A percentile compares a stretch with the other conserved stretches of the same genome.
Conservation (phyloP, 169 alveolate species). For the Cryptosporidium xiaoi region DNA sequence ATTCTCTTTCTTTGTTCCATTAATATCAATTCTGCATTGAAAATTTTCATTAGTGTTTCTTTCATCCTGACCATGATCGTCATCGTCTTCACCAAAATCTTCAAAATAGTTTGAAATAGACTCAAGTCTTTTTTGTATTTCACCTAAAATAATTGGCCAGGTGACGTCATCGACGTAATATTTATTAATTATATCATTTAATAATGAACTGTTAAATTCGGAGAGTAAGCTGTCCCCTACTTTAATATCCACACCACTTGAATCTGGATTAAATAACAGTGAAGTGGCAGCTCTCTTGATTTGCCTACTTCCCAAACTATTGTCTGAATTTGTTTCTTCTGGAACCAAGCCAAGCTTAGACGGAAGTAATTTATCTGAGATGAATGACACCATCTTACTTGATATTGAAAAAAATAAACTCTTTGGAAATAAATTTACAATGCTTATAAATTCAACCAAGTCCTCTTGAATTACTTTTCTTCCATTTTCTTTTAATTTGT, state of each 20-base stretch:
- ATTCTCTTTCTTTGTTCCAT: neutral
- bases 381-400: neutral
- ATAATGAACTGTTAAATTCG: neutral
- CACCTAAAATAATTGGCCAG: slow-evolving; percentile 43
- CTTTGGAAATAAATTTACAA: slow-evolving; percentile 16
- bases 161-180: slow-evolving; percentile 11
- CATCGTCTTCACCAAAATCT: neutral
- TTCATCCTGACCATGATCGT: too few species aligned
- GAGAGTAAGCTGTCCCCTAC: neutral
- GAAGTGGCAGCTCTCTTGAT: slow-evolving; percentile 37
- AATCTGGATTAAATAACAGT: neutral
- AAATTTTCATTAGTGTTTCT: too few species aligned
- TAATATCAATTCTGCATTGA: neutral
- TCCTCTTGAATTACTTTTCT: slow-evolving; percentile 6
- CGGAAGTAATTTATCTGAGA: slow-evolving; percentile 6
- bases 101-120: neutral
- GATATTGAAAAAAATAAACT: slow-evolving; percentile 15
- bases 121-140: slow-evolving; percentile 4
- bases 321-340: neutral
- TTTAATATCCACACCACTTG: neutral
- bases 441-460: neutral
- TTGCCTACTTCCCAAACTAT: neutral
- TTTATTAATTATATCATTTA: neutral
- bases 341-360: neutral
- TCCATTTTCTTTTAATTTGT: neutral